Conservation (phyloP, 345 rosid genomes). For the Aquilaria sinensis region DNA sequence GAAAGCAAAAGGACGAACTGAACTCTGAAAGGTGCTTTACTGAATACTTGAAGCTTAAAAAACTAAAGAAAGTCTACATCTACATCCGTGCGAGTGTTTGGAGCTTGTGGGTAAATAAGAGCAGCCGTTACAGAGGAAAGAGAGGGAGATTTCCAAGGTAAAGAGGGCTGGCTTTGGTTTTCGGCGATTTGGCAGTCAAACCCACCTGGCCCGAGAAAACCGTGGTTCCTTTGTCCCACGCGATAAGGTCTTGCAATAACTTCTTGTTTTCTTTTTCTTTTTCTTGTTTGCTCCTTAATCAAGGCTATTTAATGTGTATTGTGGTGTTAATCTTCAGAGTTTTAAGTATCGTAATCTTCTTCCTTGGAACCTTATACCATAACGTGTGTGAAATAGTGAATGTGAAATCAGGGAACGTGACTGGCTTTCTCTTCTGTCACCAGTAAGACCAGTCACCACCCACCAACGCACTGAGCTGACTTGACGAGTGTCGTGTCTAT, state of each 20-base stretch:
- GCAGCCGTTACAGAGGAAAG: slow-evolving; percentile 12
- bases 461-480: slow-evolving; percentile 15
- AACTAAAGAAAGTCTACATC: too few species aligned
- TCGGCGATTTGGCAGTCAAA: slow-evolving; percentile 49
- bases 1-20: neutral
- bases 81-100: neutral
- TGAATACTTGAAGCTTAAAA: too few species aligned
- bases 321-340: too few species aligned
- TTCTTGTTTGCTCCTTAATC: neutral
- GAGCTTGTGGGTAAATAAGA: neutral
- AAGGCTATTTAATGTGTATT: neutral
- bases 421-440: slow-evolving; percentile 15
- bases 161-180: slow-evolving; percentile 22
- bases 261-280: neutral
- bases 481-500: neutral
- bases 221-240: slow-evolving; percentile 66
- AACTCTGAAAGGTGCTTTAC: too few species aligned
- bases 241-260: slow-evolving; percentile 12
- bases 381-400: too few species aligned
- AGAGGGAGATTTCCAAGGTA: slow-evolving; percentile 17
- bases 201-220: slow-evolving; percentile 76
- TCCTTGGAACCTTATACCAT: too few species aligned
- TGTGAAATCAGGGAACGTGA: too few species aligned
- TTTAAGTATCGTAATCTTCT: too few species aligned
- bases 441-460: slow-evolving; percentile 4